A percentile compares a stretch with the other conserved stretches of the same genome.
phyloP scores from a whole-genome alignment of 1,284 basidiomycete species.

The Ceratobasidium papillatum region DNA sequence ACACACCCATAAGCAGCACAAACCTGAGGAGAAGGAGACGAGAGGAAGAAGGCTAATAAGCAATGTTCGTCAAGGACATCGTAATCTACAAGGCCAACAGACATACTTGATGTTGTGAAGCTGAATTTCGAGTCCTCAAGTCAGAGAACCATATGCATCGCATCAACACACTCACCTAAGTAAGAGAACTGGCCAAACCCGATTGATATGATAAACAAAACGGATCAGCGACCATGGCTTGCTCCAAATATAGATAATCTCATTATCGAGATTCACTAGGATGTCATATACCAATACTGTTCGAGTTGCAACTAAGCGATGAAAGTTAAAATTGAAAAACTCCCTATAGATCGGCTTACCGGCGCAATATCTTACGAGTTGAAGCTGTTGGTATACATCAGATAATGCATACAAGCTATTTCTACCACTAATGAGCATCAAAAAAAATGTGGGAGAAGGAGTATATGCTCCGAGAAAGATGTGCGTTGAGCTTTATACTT shows the following conservation, averaged over 20 bases:
- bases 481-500: too few species aligned
- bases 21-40: background rate
- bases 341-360: background rate
- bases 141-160: background rate
- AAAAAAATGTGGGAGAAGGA: too few species aligned
- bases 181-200: slow-evolving; percentile 1
- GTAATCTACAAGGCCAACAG: too few species aligned
- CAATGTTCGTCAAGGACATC: background rate
- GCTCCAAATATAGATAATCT: background rate
- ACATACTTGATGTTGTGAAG: background rate
- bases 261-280: background rate
- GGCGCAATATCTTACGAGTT: background rate
- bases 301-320: slow-evolving; percentile 10
- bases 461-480: too few species aligned
- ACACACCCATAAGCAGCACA: background rate
- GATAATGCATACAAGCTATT: background rate
- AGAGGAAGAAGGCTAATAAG: background rate
- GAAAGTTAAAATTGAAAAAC: too few species aligned
- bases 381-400: background rate
- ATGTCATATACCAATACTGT: slow-evolving; percentile 10
- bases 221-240: slow-evolving; percentile 13
- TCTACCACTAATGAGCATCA: too few species aligned
- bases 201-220: slow-evolving; percentile 1
- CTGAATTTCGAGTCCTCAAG: background rate
- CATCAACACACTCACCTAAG: background rate